Evolutionary conservation across 768 basidiomycete species (phyloP).

Genomic region (Tylopilus cervinicoccineus): DNA sequence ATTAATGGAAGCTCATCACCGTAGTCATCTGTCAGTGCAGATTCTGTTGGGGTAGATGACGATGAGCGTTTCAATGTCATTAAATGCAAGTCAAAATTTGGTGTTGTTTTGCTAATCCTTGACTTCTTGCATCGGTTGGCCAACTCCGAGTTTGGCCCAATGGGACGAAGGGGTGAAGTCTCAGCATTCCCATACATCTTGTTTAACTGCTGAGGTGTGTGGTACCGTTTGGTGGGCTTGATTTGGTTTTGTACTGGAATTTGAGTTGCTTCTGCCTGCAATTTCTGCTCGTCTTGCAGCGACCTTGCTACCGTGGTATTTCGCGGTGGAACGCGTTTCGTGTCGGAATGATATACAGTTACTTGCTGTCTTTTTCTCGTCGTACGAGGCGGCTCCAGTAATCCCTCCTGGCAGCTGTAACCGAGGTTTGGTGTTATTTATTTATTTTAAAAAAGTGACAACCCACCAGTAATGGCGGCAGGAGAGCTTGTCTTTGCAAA

Average conservation of each 20-base stretch:
- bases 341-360: conserved; percentile 20
- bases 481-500: conserved; percentile 70
- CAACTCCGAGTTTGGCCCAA: conserved; percentile 44
- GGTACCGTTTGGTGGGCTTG: conserved; percentile 22
- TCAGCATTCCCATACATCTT: conserved; percentile 40
- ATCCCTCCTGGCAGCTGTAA: conserved; percentile 71
- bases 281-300: conserved; percentile 1
- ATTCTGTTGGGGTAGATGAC: conserved; percentile 13
- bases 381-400: conserved; percentile 46
- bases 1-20: conserved; percentile 34
- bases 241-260: conserved; percentile 19
- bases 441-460: neutral
- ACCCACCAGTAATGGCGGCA: conserved; percentile 73
- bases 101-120: conserved; percentile 21
- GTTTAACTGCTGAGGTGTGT: conserved; percentile 38
- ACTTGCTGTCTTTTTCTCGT: conserved; percentile 29
- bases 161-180: conserved; percentile 35
- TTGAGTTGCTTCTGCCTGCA: neutral
- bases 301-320: conserved; percentile 2
- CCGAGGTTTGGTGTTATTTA: conserved; percentile 16
- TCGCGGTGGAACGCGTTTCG: conserved; percentile 1
- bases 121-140: conserved; percentile 14
- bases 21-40: conserved; percentile 27
- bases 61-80: conserved; percentile 26
- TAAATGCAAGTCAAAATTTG: conserved; percentile 52